These are phyloP conservation scores for Dioszegia hungarica DNA, from an alignment of 768 basidiomycete species.

Conservation along the genomic window DNA sequence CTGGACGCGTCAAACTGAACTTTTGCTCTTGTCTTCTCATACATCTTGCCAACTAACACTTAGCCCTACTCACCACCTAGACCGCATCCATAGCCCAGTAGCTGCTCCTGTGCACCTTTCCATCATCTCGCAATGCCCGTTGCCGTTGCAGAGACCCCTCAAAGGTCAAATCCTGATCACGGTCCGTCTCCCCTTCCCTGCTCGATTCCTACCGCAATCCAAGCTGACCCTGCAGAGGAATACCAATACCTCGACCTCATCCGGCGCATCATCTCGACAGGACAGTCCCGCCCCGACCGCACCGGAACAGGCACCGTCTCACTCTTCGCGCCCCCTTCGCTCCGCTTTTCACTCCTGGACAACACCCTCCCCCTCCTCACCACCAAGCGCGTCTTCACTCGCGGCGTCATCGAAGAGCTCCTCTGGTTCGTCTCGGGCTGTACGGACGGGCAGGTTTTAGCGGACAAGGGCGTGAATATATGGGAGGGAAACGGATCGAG, in stretches of 20 bases:
- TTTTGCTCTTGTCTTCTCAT: no score
- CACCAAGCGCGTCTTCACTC: conserved; percentile 88
- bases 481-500: conserved; percentile 96
- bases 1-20: background rate
- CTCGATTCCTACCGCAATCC: background rate
- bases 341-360: conserved; percentile 77
- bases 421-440: conserved; percentile 86
- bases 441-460: conserved; percentile 73
- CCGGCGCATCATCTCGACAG: conserved; percentile 64
- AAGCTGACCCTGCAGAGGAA: conserved; percentile 58
- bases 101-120: background rate
- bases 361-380: conserved; percentile 79
- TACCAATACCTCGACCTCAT: conserved; percentile 84
- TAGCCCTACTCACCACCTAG: no score
- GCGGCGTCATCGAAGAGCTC: conserved; percentile 87
- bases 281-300: conserved; percentile 77
- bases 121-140: conserved; percentile 10
- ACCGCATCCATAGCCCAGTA: no score
- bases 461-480: conserved; percentile 80
- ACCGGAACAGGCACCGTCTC: conserved; percentile 93
- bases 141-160: background rate
- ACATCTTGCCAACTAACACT: no score
- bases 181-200: conserved; percentile 6
- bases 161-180: conserved; percentile 14
- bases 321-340: conserved; percentile 80